Base-by-base conservation (phyloP, 2,329 filamentous ascomycete species). In the Fusarium coicis region DNA sequence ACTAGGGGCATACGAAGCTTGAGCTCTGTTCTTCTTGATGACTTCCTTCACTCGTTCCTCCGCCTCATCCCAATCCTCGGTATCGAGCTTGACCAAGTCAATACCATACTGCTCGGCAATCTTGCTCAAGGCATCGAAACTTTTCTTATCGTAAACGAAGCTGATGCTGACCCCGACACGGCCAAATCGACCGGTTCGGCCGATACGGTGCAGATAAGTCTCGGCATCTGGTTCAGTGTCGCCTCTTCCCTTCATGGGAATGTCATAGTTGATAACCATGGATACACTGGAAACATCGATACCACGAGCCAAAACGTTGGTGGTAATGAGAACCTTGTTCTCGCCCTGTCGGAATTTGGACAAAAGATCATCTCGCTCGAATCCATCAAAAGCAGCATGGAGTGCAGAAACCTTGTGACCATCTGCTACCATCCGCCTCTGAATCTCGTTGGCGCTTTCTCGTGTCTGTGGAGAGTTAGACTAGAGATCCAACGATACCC, bases 221-320 rank as follows among this genome's bases (percentile, higher is more conserved):
- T 98, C 95, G 52, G 91, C 91, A 80, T 99, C 96, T 19, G 96
- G 93, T 83, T 96, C 93, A 34, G 88, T 87, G 76, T 98, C 95
- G 23, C 93, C 91, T 37, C 88, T 84, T 44, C 93, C 91, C 79
- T 92, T 92, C 86, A 92, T 93, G 30, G 92, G 92, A 65, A 94
- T 93, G 76, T 94, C 93, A 83, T 99, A 99, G 86, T 99, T 99
- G 87, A 99, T 95, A 60, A 99, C 96, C 92, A 99, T 96, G 15
- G 95, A 97, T 19, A 99, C 96, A 34, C 84, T 97, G 83, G 80
- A 98, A 85, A 91, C 89, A 79, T 99, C 96, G 78, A 99, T 98
- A 80, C 96, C 96, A 80, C 96, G 95, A 14, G 96, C 93, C 66
- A 99, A 89, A 42, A 99, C 95, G 79, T 99, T 99, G 76, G 96